phyloP scores from a whole-genome alignment of 148 eudicot species.

The Mesembryanthemum crystallinum region DNA sequence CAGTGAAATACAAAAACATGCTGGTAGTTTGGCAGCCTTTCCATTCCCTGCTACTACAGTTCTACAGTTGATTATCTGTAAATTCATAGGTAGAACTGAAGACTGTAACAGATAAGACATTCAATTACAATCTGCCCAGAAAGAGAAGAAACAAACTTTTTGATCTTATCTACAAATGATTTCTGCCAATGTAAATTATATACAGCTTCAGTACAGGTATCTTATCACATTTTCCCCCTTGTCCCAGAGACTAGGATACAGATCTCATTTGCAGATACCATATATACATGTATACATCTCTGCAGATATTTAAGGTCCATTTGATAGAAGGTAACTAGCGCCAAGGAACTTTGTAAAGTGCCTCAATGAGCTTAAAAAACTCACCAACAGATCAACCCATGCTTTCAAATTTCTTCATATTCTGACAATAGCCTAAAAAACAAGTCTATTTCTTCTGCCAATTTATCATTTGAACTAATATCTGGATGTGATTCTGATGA shows the following conservation, averaged over 20 bases:
- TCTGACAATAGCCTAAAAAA: slow-evolving; percentile 46
- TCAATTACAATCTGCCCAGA: too few relatives aligned
- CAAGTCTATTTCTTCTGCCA: slow-evolving; percentile 65
- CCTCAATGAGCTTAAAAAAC: neutral
- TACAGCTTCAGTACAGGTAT: too few relatives aligned
- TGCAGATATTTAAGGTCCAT: too few relatives aligned
- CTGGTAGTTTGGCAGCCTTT: neutral
- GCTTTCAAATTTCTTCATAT: slow-evolving; percentile 25
- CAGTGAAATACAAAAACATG: too few relatives aligned
- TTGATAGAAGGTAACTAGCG: too few relatives aligned
- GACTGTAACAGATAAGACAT: too few relatives aligned
- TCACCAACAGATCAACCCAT: neutral
- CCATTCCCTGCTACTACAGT: neutral
- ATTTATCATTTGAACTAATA: slow-evolving; percentile 21
- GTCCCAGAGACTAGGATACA: too few relatives aligned
- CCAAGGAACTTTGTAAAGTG: neutral
- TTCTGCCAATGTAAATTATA: neutral
- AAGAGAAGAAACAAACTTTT: neutral
- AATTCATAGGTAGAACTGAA: neutral
- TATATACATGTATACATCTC: too few relatives aligned
- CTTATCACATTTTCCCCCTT: too few relatives aligned
- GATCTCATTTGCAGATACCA: neutral
- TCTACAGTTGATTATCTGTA: neutral
- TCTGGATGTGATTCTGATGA: slow-evolving; percentile 37
- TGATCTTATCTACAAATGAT: neutral